Base-by-base conservation (phyloP, 176 grass and related monocot species). In the Bromus sterilis region DNA sequence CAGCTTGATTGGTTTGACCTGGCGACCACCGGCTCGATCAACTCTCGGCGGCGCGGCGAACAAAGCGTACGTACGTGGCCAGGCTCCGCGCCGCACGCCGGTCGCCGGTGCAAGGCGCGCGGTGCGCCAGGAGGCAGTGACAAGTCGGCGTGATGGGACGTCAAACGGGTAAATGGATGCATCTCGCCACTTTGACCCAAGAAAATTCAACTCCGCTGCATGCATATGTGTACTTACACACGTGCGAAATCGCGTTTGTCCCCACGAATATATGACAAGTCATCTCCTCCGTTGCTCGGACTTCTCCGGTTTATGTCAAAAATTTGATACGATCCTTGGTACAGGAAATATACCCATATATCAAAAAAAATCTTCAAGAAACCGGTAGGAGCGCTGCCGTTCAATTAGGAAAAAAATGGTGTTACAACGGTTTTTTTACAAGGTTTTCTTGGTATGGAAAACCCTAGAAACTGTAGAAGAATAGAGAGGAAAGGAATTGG, bases 21-120 rank as follows among this genome's bases (percentile, higher is more conserved):
- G 29, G 21, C 26, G 55, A 16, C 34, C 18, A 0, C 55, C 49
- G 0, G 21, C 65, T 40, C 64, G 34, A 6, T 39, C 64, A 69
- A 69, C 35, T 21, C 23, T 15, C 5, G 66, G 42, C 66, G 66
- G 66, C 66, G 53, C 6, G 20, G 43, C 46, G 29, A 74, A 11
- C 49, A 51, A 51, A 51, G 18, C 48, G 44, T 32, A n/a, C 23
- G 4, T 60, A 76, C 82, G 82, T 84, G 82, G 58, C 60, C 15
- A 25, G 23, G 46, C 33, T 41, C 6, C 2, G 73, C 61, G 48
- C 82, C 82, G 82, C 82, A 20, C 21, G 29, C 29, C 69, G 21
- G 78, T 80, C 13, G 21, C 39, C 39, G 21, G 20, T 24, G 79
- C 18, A 31, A 26, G 34, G 29, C 4, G 33, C 34, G 24, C 62